A percentile compares a stretch with the other conserved stretches of the same genome.
These are phyloP conservation scores for Talaromyces nanjingensis DNA, from an alignment of 495 filamentous ascomycete genomes.

Conservation along the genomic window DNA sequence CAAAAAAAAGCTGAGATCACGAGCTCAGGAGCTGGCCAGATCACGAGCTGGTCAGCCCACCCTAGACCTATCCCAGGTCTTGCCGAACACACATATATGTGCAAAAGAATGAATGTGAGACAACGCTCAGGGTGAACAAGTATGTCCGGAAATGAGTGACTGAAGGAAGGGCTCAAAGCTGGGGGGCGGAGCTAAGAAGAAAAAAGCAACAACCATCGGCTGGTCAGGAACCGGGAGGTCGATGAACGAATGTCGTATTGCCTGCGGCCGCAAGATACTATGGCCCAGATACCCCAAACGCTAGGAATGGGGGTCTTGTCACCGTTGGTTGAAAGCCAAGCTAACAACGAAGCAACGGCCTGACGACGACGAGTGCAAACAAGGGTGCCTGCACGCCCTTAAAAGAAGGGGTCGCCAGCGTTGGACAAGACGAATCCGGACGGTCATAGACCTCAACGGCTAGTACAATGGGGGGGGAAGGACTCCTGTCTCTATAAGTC, in stretches of 20 bases:
- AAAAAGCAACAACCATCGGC: background rate
- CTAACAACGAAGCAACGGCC: conserved; percentile 1
- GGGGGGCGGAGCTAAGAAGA: background rate
- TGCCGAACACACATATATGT: background rate
- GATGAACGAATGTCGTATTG: conserved; percentile 1
- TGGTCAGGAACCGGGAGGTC: background rate
- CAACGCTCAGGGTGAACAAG: background rate
- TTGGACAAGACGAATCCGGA: background rate
- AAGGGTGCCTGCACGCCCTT: background rate
- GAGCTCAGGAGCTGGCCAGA: background rate
- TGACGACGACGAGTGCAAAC: background rate
- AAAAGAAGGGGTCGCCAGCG: background rate
- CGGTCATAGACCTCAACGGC: background rate
- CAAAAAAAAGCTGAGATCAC: background rate
- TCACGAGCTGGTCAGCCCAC: background rate
- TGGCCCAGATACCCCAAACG: background rate
- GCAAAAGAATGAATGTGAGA: background rate
- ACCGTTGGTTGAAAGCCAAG: background rate
- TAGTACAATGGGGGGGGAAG: background rate
- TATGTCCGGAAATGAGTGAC: background rate
- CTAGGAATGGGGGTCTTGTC: conserved; percentile 1
- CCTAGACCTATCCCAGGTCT: conserved; percentile 1
- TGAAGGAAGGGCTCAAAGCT: background rate
- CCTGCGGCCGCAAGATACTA: background rate
- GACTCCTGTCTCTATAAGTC: background rate